phyloP scores from a whole-genome alignment of 495 filamentous ascomycete species.

The Annulohypoxylon nitens region DNA sequence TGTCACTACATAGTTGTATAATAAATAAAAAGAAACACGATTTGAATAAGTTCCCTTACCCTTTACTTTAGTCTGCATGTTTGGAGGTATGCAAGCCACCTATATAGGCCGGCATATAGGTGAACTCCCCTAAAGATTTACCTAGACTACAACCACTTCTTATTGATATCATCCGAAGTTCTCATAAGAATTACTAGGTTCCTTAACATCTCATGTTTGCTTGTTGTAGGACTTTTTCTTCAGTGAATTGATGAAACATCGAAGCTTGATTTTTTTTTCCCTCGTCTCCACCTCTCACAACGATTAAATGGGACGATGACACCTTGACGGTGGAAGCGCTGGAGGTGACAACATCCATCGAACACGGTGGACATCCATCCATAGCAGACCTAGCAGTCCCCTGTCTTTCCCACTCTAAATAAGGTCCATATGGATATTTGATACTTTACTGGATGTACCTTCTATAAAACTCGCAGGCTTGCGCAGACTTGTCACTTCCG shows the following conservation, averaged over 20 bases:
- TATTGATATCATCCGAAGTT: background rate
- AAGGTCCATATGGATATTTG: background rate
- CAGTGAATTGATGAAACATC: conserved; percentile 1
- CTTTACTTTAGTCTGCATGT: no score
- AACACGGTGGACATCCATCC: conserved; percentile 9
- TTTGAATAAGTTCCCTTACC: no score
- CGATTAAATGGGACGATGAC: conserved; percentile 42
- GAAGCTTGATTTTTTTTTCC: conserved; percentile 19
- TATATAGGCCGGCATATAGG: background rate
- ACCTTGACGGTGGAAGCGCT: conserved; percentile 29
- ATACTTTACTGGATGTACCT: conserved; percentile 5
- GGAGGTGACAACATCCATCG: conserved; percentile 32
- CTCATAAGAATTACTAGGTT: background rate
- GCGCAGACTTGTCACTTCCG: background rate
- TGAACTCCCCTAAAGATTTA: background rate
- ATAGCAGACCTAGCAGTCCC: background rate
- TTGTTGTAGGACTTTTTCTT: conserved; percentile 1
- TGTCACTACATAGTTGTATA: no score
- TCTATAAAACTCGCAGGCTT: background rate
- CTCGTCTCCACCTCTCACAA: conserved; percentile 27
- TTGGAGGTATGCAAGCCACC: background rate
- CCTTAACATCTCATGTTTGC: conserved; percentile 2
- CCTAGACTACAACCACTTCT: background rate
- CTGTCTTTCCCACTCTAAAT: conserved; percentile 22
- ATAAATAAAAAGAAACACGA: no score